Percentiles rank a stretch among this genome's conserved stretches.
These are phyloP conservation scores for Cnidoscolus chayamansa DNA, from an alignment of 441 rosid genomes.

Conservation along the genomic window DNA sequence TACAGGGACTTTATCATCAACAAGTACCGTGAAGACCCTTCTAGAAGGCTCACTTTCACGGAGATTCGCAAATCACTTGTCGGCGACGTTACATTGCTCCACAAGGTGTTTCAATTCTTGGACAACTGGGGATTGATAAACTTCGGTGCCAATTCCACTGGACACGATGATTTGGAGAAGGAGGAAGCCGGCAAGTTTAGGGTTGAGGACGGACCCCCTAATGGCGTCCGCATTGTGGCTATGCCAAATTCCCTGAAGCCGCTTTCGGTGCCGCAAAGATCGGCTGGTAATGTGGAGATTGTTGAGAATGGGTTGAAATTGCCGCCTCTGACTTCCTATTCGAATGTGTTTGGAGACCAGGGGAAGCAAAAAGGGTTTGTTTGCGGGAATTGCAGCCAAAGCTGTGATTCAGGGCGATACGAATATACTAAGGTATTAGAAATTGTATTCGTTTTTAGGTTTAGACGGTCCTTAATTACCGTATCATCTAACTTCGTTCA, in stretches of 20 bases:
- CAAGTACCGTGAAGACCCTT: constrained; percentile 78
- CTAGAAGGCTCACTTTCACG: constrained; percentile 66
- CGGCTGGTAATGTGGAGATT: constrained; percentile 20
- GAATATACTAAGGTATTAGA: constrained; percentile 49
- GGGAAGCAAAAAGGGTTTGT: constrained; percentile 33
- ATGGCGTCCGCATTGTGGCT: constrained; percentile 70
- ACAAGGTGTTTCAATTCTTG: constrained; percentile 65
- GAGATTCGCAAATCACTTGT: constrained; percentile 72
- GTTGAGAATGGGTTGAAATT: constrained; percentile 37
- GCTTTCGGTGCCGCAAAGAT: constrained; percentile 35
- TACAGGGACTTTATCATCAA: constrained; percentile 89
- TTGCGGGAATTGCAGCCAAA: constrained; percentile 52
- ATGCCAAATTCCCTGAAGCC: constrained; percentile 65
- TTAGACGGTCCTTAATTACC: not conserved
- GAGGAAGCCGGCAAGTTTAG: constrained; percentile 35
- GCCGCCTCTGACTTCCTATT: constrained; percentile 70
- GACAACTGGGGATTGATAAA: constrained; percentile 80
- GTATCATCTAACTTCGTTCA: not conserved
- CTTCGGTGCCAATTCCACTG: constrained; percentile 35
- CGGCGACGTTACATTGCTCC: constrained; percentile 78
- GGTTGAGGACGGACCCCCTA: constrained; percentile 65
- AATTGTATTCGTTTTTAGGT: not conserved
- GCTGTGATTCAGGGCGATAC: constrained; percentile 48
- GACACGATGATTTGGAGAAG: constrained; percentile 2
- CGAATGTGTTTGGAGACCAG: constrained; percentile 53